Conservation (phyloP, 2,329 filamentous ascomycete genomes). For the Apiospora malaysiana region DNA sequence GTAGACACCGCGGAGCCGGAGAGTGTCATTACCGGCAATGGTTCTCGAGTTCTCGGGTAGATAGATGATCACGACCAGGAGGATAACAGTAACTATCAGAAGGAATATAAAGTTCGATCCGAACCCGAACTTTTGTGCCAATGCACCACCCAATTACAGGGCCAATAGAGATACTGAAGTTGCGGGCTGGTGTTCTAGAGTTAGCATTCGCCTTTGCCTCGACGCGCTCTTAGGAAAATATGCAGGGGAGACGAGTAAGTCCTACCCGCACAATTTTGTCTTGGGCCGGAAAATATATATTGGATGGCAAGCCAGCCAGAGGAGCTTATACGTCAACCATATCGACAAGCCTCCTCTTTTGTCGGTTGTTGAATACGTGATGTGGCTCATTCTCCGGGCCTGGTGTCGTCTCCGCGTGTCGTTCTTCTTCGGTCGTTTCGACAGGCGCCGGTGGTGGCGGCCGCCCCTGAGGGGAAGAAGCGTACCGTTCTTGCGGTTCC, state of each 20-base stretch:
- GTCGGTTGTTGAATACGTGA: constrained; percentile 42
- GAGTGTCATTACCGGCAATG: constrained; percentile 23
- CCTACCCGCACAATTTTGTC: constrained; percentile 42
- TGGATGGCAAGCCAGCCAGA: constrained; percentile 58
- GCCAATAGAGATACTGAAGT: constrained; percentile 39
- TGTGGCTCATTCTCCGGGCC: constrained; percentile 30
- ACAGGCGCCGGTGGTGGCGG: too few species aligned
- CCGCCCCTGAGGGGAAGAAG: too few species aligned
- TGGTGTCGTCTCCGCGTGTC: too few species aligned
- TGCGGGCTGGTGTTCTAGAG: constrained; percentile 29
- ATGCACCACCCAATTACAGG: constrained; percentile 32
- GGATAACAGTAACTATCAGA: constrained; percentile 18
- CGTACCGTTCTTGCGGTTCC: too few species aligned
- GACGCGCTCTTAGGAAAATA: too few species aligned
- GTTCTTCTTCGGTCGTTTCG: neutral
- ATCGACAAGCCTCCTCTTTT: constrained; percentile 53
- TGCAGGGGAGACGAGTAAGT: too few species aligned
- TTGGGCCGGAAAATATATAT: constrained; percentile 54
- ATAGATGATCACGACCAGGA: constrained; percentile 33
- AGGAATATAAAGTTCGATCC: constrained; percentile 25
- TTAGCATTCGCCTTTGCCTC: neutral
- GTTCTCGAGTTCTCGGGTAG: constrained; percentile 23
- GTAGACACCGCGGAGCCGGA: constrained; percentile 22
- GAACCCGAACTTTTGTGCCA: constrained; percentile 12
- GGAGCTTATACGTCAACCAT: constrained; percentile 55